These are phyloP conservation scores for Babesia divergens DNA, from an alignment of 169 alveolate species.

Conservation along the genomic window DNA sequence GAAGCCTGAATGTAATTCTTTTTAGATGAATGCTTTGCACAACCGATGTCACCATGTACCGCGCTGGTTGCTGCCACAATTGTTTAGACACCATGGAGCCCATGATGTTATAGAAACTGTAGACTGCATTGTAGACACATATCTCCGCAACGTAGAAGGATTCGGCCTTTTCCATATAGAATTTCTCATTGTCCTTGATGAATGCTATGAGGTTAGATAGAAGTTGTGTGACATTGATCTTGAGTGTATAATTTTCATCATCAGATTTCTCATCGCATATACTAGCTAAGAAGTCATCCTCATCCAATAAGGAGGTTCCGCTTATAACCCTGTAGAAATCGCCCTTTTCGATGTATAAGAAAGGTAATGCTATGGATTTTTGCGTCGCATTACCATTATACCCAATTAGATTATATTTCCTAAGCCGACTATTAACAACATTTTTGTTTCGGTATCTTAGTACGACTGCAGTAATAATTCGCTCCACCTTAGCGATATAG, in stretches of 20 bases:
- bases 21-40: neutral
- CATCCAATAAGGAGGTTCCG: neutral
- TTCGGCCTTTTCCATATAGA: neutral
- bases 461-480: neutral
- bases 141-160: slow-evolving; percentile 17
- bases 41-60: neutral
- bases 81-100: neutral
- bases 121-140: neutral
- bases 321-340: neutral
- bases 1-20: neutral
- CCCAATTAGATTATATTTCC: neutral
- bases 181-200: neutral
- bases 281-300: neutral
- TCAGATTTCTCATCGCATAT: neutral
- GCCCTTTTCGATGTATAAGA: neutral
- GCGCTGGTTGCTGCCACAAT: neutral
- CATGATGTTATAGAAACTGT: neutral
- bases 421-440: neutral
- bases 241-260: neutral
- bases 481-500: neutral
- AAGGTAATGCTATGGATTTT: neutral
- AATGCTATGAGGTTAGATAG: neutral
- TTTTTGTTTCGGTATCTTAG: neutral
- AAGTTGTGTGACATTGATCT: neutral
- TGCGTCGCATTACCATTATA: neutral